Conservation (phyloP, 2,329 filamentous ascomycete species). For the Sarocladium kiliense region DNA sequence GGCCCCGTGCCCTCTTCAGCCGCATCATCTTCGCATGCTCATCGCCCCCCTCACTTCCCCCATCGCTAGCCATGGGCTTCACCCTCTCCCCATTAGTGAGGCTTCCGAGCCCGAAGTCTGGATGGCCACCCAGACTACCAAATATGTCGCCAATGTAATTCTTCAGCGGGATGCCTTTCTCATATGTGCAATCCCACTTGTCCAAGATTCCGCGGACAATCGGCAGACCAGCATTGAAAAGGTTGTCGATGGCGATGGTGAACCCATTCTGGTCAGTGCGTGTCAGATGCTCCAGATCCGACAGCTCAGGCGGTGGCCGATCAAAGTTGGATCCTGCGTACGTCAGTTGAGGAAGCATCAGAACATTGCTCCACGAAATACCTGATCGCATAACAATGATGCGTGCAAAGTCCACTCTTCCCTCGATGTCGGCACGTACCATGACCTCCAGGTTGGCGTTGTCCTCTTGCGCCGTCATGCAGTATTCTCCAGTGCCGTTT, state of each 20-base stretch:
- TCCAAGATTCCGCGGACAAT: constrained; percentile 59
- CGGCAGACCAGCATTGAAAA: constrained; percentile 60
- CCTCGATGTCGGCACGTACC: constrained; percentile 50
- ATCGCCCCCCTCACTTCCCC: neutral
- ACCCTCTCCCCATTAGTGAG: constrained; percentile 31
- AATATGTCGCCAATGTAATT: constrained; percentile 72
- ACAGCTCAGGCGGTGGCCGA: constrained; percentile 54
- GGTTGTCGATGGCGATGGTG: constrained; percentile 56
- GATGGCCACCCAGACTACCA: constrained; percentile 58
- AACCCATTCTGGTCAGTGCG: constrained; percentile 59
- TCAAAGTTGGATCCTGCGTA: constrained; percentile 61
- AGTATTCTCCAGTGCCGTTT: constrained; percentile 63
- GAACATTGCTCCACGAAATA: constrained; percentile 14
- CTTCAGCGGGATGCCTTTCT: constrained; percentile 46
- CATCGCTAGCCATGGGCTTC: constrained; percentile 12
- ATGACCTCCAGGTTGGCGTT: constrained; percentile 64
- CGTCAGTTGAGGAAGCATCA: neutral
- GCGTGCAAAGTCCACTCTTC: constrained; percentile 59
- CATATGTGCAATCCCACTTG: constrained; percentile 56
- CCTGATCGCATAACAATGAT: constrained; percentile 63
- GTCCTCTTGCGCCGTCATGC: constrained; percentile 69
- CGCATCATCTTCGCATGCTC: constrained; percentile 2
- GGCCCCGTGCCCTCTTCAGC: neutral
- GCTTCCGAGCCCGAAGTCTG: constrained; percentile 59
- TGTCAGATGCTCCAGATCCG: constrained; percentile 54